phyloP scores from a whole-genome alignment of 2,329 filamentous ascomycete genomes.

The Alternaria sp. region DNA sequence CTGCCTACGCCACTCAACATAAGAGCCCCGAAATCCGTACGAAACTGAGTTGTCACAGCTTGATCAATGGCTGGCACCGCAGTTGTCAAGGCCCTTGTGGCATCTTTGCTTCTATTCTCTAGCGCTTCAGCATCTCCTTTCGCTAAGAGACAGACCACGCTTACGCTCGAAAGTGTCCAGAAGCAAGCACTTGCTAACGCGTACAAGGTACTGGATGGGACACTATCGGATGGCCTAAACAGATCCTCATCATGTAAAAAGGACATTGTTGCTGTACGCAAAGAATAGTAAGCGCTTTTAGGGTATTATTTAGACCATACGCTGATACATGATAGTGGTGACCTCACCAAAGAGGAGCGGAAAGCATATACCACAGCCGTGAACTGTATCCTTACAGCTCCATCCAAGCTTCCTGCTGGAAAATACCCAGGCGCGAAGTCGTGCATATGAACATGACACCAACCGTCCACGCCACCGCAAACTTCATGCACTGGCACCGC shows the following conservation, averaged over 20 bases:
- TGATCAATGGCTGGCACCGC: constrained; percentile 33
- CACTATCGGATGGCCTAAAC: constrained; percentile 40
- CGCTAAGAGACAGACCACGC: constrained; percentile 29
- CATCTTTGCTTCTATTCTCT: constrained; percentile 35
- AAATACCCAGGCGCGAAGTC: constrained; percentile 44
- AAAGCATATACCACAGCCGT: constrained; percentile 48
- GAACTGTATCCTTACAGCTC: constrained; percentile 41
- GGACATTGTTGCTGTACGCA: constrained; percentile 53
- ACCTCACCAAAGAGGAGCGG: constrained; percentile 41
- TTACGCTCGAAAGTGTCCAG: constrained; percentile 37
- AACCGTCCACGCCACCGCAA: constrained; percentile 40
- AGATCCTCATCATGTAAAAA: constrained; percentile 47
- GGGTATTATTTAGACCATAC: neutral
- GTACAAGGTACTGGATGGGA: constrained; percentile 41
- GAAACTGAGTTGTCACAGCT: neutral
- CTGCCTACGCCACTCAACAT: neutral
- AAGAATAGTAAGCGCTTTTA: constrained; percentile 54
- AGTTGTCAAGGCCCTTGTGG: constrained; percentile 33
- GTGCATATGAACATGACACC: constrained; percentile 48
- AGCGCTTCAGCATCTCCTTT: constrained; percentile 32
- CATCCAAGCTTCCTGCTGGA: constrained; percentile 37
- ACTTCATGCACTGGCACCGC: constrained; percentile 54
- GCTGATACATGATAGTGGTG: constrained; percentile 30
- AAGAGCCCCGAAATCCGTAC: constrained; percentile 3
- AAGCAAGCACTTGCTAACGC: constrained; percentile 41